phyloP scores from a whole-genome alignment of 805 yeast genomes.

The Ascoidea asiatica region DNA sequence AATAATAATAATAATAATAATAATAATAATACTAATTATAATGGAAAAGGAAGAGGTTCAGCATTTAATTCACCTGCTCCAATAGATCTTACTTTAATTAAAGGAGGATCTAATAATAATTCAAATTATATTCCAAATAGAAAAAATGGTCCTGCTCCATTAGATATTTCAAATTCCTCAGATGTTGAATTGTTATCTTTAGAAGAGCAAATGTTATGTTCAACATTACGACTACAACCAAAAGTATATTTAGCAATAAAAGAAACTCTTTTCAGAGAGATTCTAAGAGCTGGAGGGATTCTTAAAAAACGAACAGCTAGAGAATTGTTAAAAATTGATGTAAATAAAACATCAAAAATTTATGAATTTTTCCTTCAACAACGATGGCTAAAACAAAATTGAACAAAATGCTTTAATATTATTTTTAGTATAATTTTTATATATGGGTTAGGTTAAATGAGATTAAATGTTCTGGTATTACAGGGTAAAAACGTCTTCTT shows the following conservation, averaged over 20 bases:
- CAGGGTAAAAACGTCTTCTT: too few species aligned
- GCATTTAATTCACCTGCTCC: background rate
- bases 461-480: too few species aligned
- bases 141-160: constrained; percentile 33
- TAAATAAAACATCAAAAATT: constrained; percentile 71
- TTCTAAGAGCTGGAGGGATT: constrained; percentile 72
- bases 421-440: too few species aligned
- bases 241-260: constrained; percentile 91
- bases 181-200: constrained; percentile 73
- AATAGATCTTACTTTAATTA: too few species aligned
- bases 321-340: constrained; percentile 73
- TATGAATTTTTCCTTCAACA: constrained; percentile 89
- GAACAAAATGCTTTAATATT: background rate
- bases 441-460: too few species aligned
- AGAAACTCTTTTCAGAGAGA: constrained; percentile 77
- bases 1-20: constrained; percentile 1
- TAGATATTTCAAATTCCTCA: constrained; percentile 63
- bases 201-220: constrained; percentile 82
- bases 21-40: background rate
- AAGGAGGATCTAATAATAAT: background rate
- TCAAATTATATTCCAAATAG: constrained; percentile 9
- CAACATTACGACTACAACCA: constrained; percentile 73
- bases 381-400: constrained; percentile 49
- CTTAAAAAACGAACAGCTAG: constrained; percentile 77
- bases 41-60: background rate